A percentile compares a stretch with the other conserved stretches of the same genome.
phyloP scores from a whole-genome alignment of 148 eudicot species.

The Rhododendron simsii region DNA sequence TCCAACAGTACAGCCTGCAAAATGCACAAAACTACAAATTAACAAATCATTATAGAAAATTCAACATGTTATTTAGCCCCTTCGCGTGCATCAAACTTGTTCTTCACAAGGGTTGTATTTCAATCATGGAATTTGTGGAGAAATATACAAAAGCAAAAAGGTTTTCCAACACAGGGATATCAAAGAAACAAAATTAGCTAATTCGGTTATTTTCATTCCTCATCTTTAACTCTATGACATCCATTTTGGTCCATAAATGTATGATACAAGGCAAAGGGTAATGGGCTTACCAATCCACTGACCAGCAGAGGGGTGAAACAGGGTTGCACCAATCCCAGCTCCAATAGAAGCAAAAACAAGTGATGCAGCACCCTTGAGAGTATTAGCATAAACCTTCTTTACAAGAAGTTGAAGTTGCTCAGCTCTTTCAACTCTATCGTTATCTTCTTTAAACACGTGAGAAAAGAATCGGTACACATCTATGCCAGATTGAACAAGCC shows the following conservation, averaged over 20 bases:
- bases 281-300: constrained; percentile 79
- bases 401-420: constrained; percentile 51
- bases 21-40: background rate
- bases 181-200: background rate
- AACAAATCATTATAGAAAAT: background rate
- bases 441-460: constrained; percentile 34
- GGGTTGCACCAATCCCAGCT: constrained; percentile 73
- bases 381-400: constrained; percentile 46
- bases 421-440: constrained; percentile 35
- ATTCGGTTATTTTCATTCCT: background rate
- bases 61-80: no score
- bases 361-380: constrained; percentile 64
- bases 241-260: background rate
- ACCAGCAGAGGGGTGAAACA: constrained; percentile 67
- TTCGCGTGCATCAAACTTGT: background rate
- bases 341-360: constrained; percentile 82
- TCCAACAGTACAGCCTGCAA: constrained; percentile 76
- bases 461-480: constrained; percentile 57
- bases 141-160: background rate
- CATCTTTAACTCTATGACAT: background rate
- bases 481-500: constrained; percentile 85
- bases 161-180: background rate
- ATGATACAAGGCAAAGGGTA: background rate
- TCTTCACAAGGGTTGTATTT: background rate
- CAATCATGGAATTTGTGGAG: background rate